Percentiles rank a stretch among this genome's conserved stretches.
These are phyloP conservation scores for Lipomyces spencermartinsiae DNA, from an alignment of 805 yeast genomes.

Conservation along the genomic window DNA sequence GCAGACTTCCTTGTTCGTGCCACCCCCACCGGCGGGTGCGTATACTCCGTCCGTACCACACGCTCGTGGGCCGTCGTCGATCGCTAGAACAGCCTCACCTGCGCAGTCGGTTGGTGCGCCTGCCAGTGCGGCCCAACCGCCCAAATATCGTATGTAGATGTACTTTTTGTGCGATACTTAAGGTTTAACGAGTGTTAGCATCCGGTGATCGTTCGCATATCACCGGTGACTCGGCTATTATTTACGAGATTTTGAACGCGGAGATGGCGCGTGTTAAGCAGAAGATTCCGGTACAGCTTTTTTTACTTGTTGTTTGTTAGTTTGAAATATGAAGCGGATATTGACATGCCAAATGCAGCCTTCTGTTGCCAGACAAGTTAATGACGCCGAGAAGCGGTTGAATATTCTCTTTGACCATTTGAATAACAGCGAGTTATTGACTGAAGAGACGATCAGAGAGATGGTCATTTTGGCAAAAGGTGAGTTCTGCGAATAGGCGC, in stretches of 20 bases:
- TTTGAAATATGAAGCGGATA: background rate
- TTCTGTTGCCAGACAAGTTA: slow-evolving; percentile 68
- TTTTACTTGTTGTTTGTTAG: background rate
- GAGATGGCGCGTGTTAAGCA: slow-evolving; percentile 71
- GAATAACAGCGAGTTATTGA: slow-evolving; percentile 70
- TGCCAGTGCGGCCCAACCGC: slow-evolving; percentile 43
- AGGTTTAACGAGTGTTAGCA: slow-evolving; percentile 42
- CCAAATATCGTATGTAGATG: slow-evolving; percentile 39
- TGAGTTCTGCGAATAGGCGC: background rate
- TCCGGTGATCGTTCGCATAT: slow-evolving; percentile 74
- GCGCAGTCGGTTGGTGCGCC: slow-evolving; percentile 43
- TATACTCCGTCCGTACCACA: slow-evolving; percentile 22
- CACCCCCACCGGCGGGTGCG: slow-evolving; percentile 43
- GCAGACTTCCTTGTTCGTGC: slow-evolving; percentile 23
- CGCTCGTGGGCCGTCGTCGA: slow-evolving; percentile 41
- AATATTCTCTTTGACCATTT: slow-evolving; percentile 77
- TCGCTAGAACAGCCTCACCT: slow-evolving; percentile 39
- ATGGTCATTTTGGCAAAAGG: slow-evolving; percentile 57
- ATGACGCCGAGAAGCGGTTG: slow-evolving; percentile 83
- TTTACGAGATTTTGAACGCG: slow-evolving; percentile 61
- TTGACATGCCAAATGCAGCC: slow-evolving; percentile 38
- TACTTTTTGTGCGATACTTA: slow-evolving; percentile 44
- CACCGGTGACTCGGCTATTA: slow-evolving; percentile 61
- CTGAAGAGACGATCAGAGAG: slow-evolving; percentile 59
- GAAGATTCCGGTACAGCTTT: slow-evolving; percentile 61